Percentiles rank a stretch among this genome's conserved stretches.
phyloP scores from a whole-genome alignment of 1,139 yeast genomes.

The Hemisphaericaspora xylofermentans region DNA sequence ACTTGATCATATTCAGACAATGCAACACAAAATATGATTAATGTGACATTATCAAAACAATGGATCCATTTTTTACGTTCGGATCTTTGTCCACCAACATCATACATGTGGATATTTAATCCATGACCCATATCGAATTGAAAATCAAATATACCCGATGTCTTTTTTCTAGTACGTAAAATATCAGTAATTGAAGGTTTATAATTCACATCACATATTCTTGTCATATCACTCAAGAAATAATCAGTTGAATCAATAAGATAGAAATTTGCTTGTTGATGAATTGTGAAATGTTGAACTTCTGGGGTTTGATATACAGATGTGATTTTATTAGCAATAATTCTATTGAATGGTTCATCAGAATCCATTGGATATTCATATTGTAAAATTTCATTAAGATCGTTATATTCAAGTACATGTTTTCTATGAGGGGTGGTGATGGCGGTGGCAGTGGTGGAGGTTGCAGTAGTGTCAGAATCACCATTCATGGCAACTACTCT shows the following conservation, averaged over 20 bases:
- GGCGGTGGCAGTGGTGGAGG: no score
- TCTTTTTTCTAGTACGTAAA: slow-evolving; percentile 83
- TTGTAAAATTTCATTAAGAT: slow-evolving; percentile 47
- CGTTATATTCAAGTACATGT: slow-evolving; percentile 34
- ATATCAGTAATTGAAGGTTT: slow-evolving; percentile 76
- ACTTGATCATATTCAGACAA: slow-evolving; percentile 88
- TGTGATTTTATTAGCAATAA: slow-evolving; percentile 45
- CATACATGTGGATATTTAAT: slow-evolving; percentile 77
- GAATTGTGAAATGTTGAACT: slow-evolving; percentile 56
- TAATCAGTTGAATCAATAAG: slow-evolving; percentile 85
- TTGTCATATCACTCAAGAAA: slow-evolving; percentile 64
- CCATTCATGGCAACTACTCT: slow-evolving; percentile 15
- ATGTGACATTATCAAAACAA: slow-evolving; percentile 88
- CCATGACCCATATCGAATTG: slow-evolving; percentile 73
- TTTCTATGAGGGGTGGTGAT: slow-evolving; percentile 13
- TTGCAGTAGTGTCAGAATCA: no score
- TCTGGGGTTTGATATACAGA: slow-evolving; percentile 56
- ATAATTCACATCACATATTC: slow-evolving; percentile 63
- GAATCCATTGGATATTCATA: slow-evolving; percentile 52
- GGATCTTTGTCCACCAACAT: slow-evolving; percentile 92
- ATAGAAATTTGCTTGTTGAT: slow-evolving; percentile 73
- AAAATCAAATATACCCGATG: slow-evolving; percentile 89
- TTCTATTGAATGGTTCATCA: slow-evolving; percentile 43
- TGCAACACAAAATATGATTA: slow-evolving; percentile 88
- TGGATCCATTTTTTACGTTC: slow-evolving; percentile 96